These are phyloP conservation scores for Encephalitozoon intestinalis DNA, from an alignment of 371 early-diverging fungal species.

Conservation along the genomic window DNA sequence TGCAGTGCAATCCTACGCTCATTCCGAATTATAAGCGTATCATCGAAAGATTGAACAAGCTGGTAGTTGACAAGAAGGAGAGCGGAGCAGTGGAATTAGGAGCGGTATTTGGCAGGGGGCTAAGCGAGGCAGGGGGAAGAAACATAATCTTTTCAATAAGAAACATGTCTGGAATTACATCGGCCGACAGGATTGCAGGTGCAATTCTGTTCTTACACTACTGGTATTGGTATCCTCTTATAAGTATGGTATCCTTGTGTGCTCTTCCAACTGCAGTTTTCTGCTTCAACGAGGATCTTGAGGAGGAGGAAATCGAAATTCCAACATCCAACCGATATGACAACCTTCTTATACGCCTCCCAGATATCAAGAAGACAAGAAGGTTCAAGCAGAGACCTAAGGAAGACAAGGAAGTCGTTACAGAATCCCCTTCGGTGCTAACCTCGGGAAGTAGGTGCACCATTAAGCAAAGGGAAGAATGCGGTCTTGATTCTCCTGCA, in stretches of 20 bases:
- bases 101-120: slow-evolving; percentile 86
- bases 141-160: slow-evolving; percentile 82
- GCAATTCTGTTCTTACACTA: slow-evolving; percentile 90
- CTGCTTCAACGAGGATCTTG: slow-evolving; percentile 36
- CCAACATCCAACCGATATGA: slow-evolving; percentile 2
- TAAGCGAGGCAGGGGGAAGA: slow-evolving; percentile 82
- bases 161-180: slow-evolving; percentile 74
- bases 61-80: slow-evolving; percentile 80
- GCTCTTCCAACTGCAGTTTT: slow-evolving; percentile 45
- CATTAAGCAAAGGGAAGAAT: slow-evolving; percentile 5
- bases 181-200: slow-evolving; percentile 83
- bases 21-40: slow-evolving; percentile 67
- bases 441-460: slow-evolving; percentile 13
- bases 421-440: not conserved
- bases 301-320: slow-evolving; percentile 6
- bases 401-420: slow-evolving; percentile 9
- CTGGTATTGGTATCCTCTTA: slow-evolving; percentile 97
- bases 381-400: slow-evolving; percentile 23
- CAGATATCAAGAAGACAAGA: slow-evolving; percentile 37
- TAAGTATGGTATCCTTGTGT: slow-evolving; percentile 45
- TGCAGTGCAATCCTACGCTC: slow-evolving; percentile 80
- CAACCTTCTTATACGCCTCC: slow-evolving; percentile 27
- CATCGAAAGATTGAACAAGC: slow-evolving; percentile 70
- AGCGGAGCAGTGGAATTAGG: slow-evolving; percentile 88
- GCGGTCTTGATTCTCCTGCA: slow-evolving; percentile 16